Base-by-base conservation (phyloP, 2,329 filamentous ascomycete genomes). In the Colletotrichum horii region DNA sequence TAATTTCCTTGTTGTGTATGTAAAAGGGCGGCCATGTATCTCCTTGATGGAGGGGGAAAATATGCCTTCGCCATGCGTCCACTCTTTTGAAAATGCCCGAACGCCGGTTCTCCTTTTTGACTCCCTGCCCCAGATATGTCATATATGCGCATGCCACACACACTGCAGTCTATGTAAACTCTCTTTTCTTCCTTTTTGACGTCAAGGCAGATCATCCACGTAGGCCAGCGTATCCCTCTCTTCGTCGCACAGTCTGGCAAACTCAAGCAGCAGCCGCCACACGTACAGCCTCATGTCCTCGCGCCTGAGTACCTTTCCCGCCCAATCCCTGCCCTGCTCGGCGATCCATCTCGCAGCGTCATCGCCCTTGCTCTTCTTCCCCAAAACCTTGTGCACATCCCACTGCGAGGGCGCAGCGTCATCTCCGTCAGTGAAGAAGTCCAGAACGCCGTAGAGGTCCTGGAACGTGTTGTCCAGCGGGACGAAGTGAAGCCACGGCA, bases 401-500 rank as follows among this genome's bases (percentile, higher is more conserved):
- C 72, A 76, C 14, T 28, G 58, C 26, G 22, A 38, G 30, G 48
- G 64, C 26, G 68, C 24, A 52, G 70, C 71, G 4, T 79, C 80
- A 19, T 79, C 78, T 55, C 88, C 85, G 58, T 90, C 89, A n/a
- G 92, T 85, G 75, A 95, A 93, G 82, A 92, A 95, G 65, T 92
- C 90, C 79, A 94, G 84, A 12, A 93, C 87, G 12, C 89, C 89
- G 78, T 94, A 94, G 12, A 94, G 81, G 62, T 95, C 94, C 68
- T 90, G 86, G 75, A 91, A 93, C 2, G 90, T 90, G 79, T 93
- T 93, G 81, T 94, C 92, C 79, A 95, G 88, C 3, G 94, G 94
- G 2, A 93, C 90, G 79, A 94, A 95, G 83, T 96, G 94, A 77
- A 90, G 85, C 94, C 94, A 96, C 0, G 93, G 91, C 16, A 91